These are phyloP conservation scores for Rhexocercosporidium sp. DNA, from an alignment of 2,329 filamentous ascomycete genomes.

Conservation along the genomic window DNA sequence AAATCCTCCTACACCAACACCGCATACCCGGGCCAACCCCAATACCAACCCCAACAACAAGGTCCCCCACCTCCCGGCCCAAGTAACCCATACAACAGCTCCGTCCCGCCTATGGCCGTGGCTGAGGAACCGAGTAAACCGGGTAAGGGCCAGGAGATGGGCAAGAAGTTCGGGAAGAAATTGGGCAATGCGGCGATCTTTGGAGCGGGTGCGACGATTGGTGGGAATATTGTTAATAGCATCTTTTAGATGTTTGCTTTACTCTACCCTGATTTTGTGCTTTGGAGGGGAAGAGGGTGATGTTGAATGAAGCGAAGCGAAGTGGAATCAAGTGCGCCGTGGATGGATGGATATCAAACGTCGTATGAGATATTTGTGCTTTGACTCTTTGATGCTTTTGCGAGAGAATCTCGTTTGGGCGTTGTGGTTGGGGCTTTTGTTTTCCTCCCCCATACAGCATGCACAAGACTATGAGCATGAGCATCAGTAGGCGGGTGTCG, in stretches of 20 bases:
- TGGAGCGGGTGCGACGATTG: conserved; percentile 89
- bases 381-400: not conserved
- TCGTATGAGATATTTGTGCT: not conserved
- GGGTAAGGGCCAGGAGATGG: conserved; percentile 62
- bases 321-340: too few relatives aligned
- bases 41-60: conserved; percentile 34
- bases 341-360: not conserved
- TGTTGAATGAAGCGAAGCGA: not conserved
- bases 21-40: conserved; percentile 35
- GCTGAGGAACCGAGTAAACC: conserved; percentile 57
- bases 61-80: conserved; percentile 49
- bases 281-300: not conserved
- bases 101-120: conserved; percentile 77
- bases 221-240: conserved; percentile 86
- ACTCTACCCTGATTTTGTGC: not conserved
- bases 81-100: conserved; percentile 68
- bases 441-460: too few relatives aligned
- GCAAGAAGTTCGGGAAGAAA: conserved; percentile 98
- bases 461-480: not conserved
- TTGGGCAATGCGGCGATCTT: conserved; percentile 84
- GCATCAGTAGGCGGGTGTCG: not conserved
- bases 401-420: conserved; percentile 4
- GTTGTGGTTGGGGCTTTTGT: not conserved
- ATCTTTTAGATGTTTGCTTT: conserved; percentile 68
- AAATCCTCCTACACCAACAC: conserved; percentile 24